Conservation (phyloP, 257 asterid species). For the Solanum okadae region DNA sequence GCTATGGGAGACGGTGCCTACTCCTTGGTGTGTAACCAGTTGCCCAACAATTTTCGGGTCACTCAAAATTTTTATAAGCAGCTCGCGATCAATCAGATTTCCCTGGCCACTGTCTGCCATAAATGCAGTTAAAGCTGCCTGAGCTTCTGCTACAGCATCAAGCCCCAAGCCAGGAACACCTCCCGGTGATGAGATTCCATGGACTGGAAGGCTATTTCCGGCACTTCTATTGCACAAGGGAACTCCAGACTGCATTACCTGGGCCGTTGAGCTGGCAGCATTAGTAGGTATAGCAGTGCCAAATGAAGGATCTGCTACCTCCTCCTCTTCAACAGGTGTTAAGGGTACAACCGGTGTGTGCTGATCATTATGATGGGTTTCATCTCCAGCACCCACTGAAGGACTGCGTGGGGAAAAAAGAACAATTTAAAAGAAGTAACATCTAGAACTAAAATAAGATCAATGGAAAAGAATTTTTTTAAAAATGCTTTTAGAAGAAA, state of each 20-base stretch:
- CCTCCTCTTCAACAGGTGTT: conserved; percentile 91
- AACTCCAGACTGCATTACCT: conserved; percentile 13
- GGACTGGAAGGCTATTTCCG: conserved; percentile 1
- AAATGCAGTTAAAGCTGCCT: conserved; percentile 42
- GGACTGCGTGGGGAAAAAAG: conserved; percentile 44
- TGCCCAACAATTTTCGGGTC: conserved; percentile 70
- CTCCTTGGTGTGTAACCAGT: conserved; percentile 35
- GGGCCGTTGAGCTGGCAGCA: conserved; percentile 16
- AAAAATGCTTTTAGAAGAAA: not conserved
- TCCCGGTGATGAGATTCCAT: conserved; percentile 11
- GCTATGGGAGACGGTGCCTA: conserved; percentile 14
- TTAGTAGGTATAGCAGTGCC: conserved; percentile 8
- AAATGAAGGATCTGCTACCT: conserved; percentile 25
- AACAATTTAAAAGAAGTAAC: not conserved
- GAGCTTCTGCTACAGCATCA: conserved; percentile 46
- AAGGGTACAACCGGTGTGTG: conserved; percentile 51
- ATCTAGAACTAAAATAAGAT: not conserved
- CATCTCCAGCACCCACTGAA: conserved; percentile 14
- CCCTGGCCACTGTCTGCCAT: conserved; percentile 33
- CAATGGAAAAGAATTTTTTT: not conserved
- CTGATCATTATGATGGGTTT: conserved; percentile 22
- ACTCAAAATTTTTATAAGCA: conserved; percentile 59
- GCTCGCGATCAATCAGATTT: conserved; percentile 43
- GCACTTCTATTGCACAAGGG: conserved; percentile 17
- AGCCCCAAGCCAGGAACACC: conserved; percentile 21